Evolutionary conservation across 2,329 filamentous ascomycete genomes (phyloP).

Genomic region (Tolypocladium pustulatum): DNA sequence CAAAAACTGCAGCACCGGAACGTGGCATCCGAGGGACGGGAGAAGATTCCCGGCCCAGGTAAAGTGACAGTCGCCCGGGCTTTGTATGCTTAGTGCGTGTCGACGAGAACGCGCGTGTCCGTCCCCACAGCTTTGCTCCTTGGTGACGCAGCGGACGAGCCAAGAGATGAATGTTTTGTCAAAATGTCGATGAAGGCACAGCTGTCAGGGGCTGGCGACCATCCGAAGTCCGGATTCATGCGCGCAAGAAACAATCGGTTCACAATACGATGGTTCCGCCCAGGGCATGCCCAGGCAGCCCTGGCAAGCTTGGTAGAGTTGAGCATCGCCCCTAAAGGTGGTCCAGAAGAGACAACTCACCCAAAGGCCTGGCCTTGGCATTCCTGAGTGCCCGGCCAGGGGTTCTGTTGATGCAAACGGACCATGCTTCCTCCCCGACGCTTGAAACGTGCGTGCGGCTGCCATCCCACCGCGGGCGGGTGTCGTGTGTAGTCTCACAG

Average conservation of each 20-base stretch:
- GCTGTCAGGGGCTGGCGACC: background rate
- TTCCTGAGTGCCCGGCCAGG: background rate
- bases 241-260: background rate
- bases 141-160: background rate
- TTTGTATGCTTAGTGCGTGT: background rate
- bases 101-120: background rate
- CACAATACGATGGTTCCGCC: background rate
- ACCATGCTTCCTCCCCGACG: background rate
- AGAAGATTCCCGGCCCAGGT: background rate
- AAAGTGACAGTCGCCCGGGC: background rate
- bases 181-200: background rate
- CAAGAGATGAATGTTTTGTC: background rate
- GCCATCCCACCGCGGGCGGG: background rate
- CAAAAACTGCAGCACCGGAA: background rate
- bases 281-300: background rate
- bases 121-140: background rate
- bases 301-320: background rate
- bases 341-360: background rate
- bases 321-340: background rate
- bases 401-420: background rate
- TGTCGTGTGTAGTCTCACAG: background rate
- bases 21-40: background rate
- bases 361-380: background rate
- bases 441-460: background rate
- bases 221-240: background rate